Evolutionary conservation across 352 stramenopile species (phyloP), one percentile per base, ranked within the genome.

Genomic region (Phytophthora melonis): DNA sequence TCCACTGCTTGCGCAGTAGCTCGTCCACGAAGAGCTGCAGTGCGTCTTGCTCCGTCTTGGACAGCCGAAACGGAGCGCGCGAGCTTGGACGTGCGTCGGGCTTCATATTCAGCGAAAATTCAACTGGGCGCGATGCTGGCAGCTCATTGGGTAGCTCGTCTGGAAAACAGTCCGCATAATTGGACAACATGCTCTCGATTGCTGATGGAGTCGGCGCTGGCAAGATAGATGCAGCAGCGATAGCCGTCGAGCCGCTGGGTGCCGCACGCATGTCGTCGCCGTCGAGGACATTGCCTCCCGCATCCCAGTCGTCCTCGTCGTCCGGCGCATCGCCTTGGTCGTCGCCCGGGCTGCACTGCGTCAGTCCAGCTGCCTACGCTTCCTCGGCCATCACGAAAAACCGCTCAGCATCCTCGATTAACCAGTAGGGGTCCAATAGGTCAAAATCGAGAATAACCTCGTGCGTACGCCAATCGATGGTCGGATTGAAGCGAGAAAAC

Each of bases 91-190:
- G 39, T 10, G 69, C 63, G 8, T 58, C 58, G 0, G 41, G 2
- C 58, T 72, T 76, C 39, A 76, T 68, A 1, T 36, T 63, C 0
- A 72, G 32, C 21, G 19, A 55, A 59, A 76, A 68, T 45, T 76
- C 32, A 2, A 72, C 62, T 1, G 13, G 5, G 8, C 30, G 50
- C 1, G 27, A 52, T 52, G 18, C 25, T 18, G 69, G 69, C 2
- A 76, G 25, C 10, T 47, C 50, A 43, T 72, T 57, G 5, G 57
- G 62, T 18, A 68, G 30, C 14, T 61, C 39, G 0, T 30, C 10
- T 1, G 63, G 64, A 56, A 71, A 71, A 3, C 49, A 52, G 14
- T 63, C 63, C 2, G 11, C n/a, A 5, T 64, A 70, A 19, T 64
- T 21, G 7, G 34, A 4, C 4, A 65, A 45, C 30, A 65, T 9